A percentile compares a stretch with the other conserved stretches of the same genome.
phyloP scores from a whole-genome alignment of 495 filamentous ascomycete genomes.

The Halenospora varia region DNA sequence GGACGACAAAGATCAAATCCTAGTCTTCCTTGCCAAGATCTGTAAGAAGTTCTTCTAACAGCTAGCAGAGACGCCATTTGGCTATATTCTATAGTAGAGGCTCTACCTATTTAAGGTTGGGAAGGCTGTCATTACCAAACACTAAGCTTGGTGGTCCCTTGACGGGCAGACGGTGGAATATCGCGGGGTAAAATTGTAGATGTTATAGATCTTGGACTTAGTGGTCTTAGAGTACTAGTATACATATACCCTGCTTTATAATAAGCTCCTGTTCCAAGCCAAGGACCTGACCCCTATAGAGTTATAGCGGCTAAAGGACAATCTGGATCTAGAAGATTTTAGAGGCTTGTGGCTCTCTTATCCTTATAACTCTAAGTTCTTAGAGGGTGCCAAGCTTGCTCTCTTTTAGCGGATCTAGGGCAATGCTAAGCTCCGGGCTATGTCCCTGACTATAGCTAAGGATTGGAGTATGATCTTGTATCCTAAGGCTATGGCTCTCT shows the following conservation, averaged over 20 bases:
- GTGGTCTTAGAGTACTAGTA: slow-evolving; percentile 11
- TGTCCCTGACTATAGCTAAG: too few species aligned
- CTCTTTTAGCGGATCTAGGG: too few species aligned
- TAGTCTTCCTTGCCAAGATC: slow-evolving; percentile 10
- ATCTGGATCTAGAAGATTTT: slow-evolving; percentile 14
- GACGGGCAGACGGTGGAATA: slow-evolving; percentile 12
- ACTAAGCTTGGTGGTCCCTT: slow-evolving; percentile 14
- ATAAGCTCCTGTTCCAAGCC: slow-evolving; percentile 13
- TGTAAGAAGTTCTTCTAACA: slow-evolving; percentile 16
- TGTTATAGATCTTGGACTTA: slow-evolving; percentile 4
- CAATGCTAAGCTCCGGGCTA: too few species aligned
- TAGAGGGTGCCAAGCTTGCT: too few species aligned
- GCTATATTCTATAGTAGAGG: slow-evolving; percentile 13
- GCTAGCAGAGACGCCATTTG: slow-evolving; percentile 15
- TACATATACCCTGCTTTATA: slow-evolving; percentile 9
- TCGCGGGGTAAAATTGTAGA: slow-evolving; percentile 6
- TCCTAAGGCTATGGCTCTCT: too few species aligned
- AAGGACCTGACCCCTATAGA: slow-evolving; percentile 7
- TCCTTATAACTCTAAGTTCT: not conserved
- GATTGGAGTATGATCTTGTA: too few species aligned
- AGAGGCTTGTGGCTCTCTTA: slow-evolving; percentile 12
- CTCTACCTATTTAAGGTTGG: slow-evolving; percentile 12
- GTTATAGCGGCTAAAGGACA: slow-evolving; percentile 9
- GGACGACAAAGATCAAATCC: slow-evolving; percentile 9
- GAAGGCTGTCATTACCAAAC: slow-evolving; percentile 8